A percentile compares a stretch with the other conserved stretches of the same genome.
Conservation (phyloP, 225 moss, liverwort and hornwort species). For the Physcomitrium patens region DNA sequence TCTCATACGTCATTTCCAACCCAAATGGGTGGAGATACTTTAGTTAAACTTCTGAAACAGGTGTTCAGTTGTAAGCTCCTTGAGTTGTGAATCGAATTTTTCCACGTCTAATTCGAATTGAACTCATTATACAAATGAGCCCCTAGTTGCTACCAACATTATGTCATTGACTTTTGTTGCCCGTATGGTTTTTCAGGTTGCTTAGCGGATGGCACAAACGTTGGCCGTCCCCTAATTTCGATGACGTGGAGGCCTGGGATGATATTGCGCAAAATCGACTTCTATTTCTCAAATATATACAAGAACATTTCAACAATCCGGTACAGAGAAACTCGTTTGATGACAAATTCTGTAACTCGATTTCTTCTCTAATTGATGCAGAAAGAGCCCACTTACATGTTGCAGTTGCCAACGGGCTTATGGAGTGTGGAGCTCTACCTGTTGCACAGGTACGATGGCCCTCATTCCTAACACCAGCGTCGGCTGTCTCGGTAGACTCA, state of each 20-base stretch:
- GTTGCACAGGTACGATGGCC: slow-evolving; percentile 68
- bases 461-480: background rate
- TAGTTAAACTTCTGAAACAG: background rate
- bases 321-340: slow-evolving; percentile 16
- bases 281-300: slow-evolving; percentile 68
- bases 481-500: background rate
- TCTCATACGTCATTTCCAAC: slow-evolving; percentile 6
- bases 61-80: slow-evolving; percentile 2
- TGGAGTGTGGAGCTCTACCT: slow-evolving; percentile 62
- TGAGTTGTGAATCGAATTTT: slow-evolving; percentile 16
- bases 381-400: slow-evolving; percentile 75
- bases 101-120: background rate
- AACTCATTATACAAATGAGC: background rate
- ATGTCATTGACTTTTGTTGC: slow-evolving; percentile 14
- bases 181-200: slow-evolving; percentile 49
- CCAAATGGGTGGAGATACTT: slow-evolving; percentile 9
- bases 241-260: slow-evolving; percentile 90
- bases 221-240: slow-evolving; percentile 79
- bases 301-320: slow-evolving; percentile 58
- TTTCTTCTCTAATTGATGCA: slow-evolving; percentile 57
- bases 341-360: slow-evolving; percentile 27
- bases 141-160: background rate
- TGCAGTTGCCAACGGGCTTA: slow-evolving; percentile 73
- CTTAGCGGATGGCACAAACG: slow-evolving; percentile 79
- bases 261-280: slow-evolving; percentile 85